A percentile compares a stretch with the other conserved stretches of the same genome.
phyloP scores from a whole-genome alignment of 805 yeast species.

The Vanderwaltozyma yarrowii region DNA sequence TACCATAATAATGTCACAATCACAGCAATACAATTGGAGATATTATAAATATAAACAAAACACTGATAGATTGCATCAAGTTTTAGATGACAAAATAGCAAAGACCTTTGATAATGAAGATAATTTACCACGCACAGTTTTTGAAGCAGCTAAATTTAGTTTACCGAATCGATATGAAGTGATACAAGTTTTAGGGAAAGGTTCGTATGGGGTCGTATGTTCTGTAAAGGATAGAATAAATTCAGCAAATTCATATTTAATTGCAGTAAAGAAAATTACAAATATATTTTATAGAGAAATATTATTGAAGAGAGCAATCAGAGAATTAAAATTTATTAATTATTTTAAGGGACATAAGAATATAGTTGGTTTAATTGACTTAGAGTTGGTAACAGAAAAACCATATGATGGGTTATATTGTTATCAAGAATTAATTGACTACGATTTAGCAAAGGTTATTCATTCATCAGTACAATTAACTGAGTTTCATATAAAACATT shows the following conservation, averaged over 20 bases:
- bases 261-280: constrained; percentile 78
- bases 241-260: constrained; percentile 18
- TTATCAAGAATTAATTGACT: constrained; percentile 76
- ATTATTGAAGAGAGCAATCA: constrained; percentile 63
- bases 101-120: constrained; percentile 1
- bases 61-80: constrained; percentile 6
- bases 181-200: constrained; percentile 57
- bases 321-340: constrained; percentile 74
- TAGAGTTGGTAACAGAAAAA: constrained; percentile 52
- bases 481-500: constrained; percentile 71
- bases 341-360: constrained; percentile 81
- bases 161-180: constrained; percentile 53
- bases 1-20: background rate
- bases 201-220: constrained; percentile 81
- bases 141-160: constrained; percentile 49
- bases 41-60: constrained; percentile 7
- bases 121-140: constrained; percentile 24
- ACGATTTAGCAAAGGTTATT: constrained; percentile 73
- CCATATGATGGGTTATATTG: constrained; percentile 86
- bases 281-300: constrained; percentile 59
- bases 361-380: constrained; percentile 62
- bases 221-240: constrained; percentile 40
- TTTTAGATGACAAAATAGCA: constrained; percentile 8
- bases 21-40: constrained; percentile 3
- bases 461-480: constrained; percentile 67